Conservation (phyloP, 257 asterid species). For the Voacanga thouarsii region DNA sequence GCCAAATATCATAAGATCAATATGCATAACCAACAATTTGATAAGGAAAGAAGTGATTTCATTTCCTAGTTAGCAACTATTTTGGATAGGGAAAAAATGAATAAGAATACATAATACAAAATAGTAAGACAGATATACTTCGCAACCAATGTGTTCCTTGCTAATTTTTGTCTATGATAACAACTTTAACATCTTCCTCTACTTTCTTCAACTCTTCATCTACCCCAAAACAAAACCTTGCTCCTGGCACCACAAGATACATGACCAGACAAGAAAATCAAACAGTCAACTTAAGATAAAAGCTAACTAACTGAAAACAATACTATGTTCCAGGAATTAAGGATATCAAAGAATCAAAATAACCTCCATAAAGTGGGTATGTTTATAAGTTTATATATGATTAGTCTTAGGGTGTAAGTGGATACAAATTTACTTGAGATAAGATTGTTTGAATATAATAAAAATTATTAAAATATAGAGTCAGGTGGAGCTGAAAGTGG, state of each 20-base stretch:
- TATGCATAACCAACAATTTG: conserved; percentile 30
- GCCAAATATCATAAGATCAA: conserved; percentile 92
- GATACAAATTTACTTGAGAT: no score
- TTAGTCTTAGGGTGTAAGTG: no score
- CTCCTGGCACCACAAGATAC: conserved; percentile 47
- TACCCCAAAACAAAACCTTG: conserved; percentile 71
- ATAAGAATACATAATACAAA: neutral
- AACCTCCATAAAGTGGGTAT: neutral
- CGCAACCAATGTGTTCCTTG: conserved; percentile 90
- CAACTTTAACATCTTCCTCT: conserved; percentile 67
- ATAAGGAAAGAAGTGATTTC: neutral
- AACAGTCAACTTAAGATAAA: conserved; percentile 2
- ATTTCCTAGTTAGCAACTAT: neutral
- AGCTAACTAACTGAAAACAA: neutral
- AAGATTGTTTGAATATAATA: no score
- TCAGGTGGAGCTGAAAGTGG: no score
- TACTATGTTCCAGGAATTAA: neutral
- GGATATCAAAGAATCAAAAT: neutral
- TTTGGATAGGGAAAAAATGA: neutral
- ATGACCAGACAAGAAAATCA: conserved; percentile 14
- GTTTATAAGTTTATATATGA: neutral
- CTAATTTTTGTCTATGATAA: conserved; percentile 77
- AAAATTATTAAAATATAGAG: no score
- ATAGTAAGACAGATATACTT: conserved; percentile 41
- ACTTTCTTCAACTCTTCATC: conserved; percentile 83